Evolutionary conservation across 805 yeast species (phyloP), one percentile per base, ranked within the genome.

Genomic region (Metschnikowia matae): DNA sequence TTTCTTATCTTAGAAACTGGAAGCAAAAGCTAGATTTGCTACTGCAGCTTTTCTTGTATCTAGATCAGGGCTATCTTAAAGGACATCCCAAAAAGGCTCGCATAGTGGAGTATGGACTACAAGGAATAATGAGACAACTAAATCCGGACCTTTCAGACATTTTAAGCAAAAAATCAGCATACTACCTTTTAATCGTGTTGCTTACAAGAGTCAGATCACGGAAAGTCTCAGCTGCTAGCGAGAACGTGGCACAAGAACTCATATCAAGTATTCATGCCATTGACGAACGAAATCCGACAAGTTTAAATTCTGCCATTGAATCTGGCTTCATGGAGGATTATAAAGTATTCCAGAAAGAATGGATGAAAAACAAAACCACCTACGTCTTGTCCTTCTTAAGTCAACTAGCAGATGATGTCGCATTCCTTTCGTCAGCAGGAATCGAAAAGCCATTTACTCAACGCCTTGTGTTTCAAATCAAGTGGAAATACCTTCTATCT

Each of bases 31-130:
- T 72, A 29, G 39, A 46, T 14, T 39, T 59, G 5, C 51, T 73
- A 40, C 54, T 62, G 40, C 67, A 66, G 52, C 48, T 71, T 20
- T 73, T 70, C 45, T 50, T 71, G 4, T 71, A 68, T 46, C 52
- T 71, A 44, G 78, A 73, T 57, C 53, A 70, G 36, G 57, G 63
- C 17, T 73, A 73, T 48, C 60, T 72, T 13, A 54, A 62, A 36
- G 67, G 57, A 33, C 75, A 70, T 48, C 66, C 70, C 3, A 51
- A 53, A n/a, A 64, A 63, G 44, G 50, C 53, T 23, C 58, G 62
- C 44, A 67, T 71, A 7, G 33, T 57, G 33, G 60, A 63, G 44
- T 53, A 50, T 40, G 74, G 74, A 0, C 38, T 58, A 8, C 11
- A 54, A 48, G 35, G 21, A 56, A 40, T 52, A 15, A 32, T 35